Base-by-base conservation (phyloP, 129 eudicot species). In the Oenanthe sinensis region DNA sequence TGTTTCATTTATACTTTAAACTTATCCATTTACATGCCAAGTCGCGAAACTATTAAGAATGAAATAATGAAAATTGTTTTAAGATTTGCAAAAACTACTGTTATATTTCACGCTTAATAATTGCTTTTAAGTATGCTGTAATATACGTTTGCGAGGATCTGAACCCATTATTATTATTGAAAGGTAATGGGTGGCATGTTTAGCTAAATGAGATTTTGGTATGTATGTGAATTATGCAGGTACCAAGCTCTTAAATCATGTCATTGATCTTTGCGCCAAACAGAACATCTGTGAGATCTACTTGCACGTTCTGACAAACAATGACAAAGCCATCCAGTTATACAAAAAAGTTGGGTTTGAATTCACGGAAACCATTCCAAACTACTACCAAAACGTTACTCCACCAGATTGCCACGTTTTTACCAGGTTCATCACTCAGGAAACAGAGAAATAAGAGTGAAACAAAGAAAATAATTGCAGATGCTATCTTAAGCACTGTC, bases 291-390 rank as follows among this genome's bases (percentile, higher is more conserved):
- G 89, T 16, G 98, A 94, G 90, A 83, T 94, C 69, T 94, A 91
- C 87, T 87, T 94, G 87, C 98, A 94, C 60, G 98, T 94, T 88
- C 98, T 91, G 82, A 94, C 98, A 44, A 94, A 90, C 88, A 94
- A 94, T 37, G 96, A 94, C 36, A 96, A 94, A 45, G 98, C 98
- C 71, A 91, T 94, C 85, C 87, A 81, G 55, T 94, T 94, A 75
- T 94, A 94, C 84, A 90, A 90, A 92, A 91, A 94, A 88, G 90
- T 91, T 11, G 97, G 93, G 58, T 94, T 94, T 80, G 97, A 94
- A 84, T 90, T 94, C 83, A 94, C 96, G 2, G 98, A 90, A 16
- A 94, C 98, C n/a, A 94, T 94, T 82, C 86, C 90, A 50, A 94
- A 94, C 85, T 94, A 94, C 49, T 94, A 91, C 85, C 88, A 96